These are phyloP conservation scores for Elsinoe australis DNA, from an alignment of 2,329 filamentous ascomycete genomes.

Conservation along the genomic window DNA sequence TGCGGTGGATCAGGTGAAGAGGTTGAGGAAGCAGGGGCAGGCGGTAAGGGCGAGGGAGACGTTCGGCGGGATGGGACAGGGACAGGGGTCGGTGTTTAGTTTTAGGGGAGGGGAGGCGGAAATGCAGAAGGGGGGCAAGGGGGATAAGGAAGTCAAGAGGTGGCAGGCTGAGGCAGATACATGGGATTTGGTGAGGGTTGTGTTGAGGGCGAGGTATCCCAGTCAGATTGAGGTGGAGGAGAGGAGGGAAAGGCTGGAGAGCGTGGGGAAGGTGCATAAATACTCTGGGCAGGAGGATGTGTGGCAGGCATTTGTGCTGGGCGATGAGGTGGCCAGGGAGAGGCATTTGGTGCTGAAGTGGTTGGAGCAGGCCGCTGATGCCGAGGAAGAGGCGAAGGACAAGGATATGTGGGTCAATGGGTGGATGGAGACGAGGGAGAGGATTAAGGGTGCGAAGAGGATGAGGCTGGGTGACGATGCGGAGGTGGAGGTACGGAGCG, in stretches of 20 bases:
- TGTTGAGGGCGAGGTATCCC: slow-evolving; percentile 58
- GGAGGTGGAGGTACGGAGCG: slow-evolving; percentile 46
- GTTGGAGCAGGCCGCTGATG: slow-evolving; percentile 70
- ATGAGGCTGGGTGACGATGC: slow-evolving; percentile 52
- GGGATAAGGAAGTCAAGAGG: slow-evolving; percentile 40
- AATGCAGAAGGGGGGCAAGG: slow-evolving; percentile 31
- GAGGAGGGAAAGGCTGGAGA: slow-evolving; percentile 29
- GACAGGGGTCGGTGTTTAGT: neutral
- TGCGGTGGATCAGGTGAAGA: slow-evolving; percentile 43
- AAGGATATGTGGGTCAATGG: slow-evolving; percentile 73
- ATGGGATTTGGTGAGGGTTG: slow-evolving; percentile 74
- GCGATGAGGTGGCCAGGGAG: slow-evolving; percentile 67
- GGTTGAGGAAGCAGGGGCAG: slow-evolving; percentile 36
- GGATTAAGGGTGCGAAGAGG: slow-evolving; percentile 84
- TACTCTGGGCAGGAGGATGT: slow-evolving; percentile 55
- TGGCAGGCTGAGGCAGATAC: slow-evolving; percentile 82
- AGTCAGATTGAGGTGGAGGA: slow-evolving; percentile 28
- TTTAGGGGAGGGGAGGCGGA: no score
- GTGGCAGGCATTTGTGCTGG: slow-evolving; percentile 67
- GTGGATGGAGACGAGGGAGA: slow-evolving; percentile 84
- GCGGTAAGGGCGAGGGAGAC: slow-evolving; percentile 17
- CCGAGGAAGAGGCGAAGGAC: slow-evolving; percentile 57
- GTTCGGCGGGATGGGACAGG: no score
- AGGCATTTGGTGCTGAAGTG: slow-evolving; percentile 75
- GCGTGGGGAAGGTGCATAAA: slow-evolving; percentile 30